Conservation (phyloP, 805 yeast species). For the Schizosaccharomyces osmophilus region DNA sequence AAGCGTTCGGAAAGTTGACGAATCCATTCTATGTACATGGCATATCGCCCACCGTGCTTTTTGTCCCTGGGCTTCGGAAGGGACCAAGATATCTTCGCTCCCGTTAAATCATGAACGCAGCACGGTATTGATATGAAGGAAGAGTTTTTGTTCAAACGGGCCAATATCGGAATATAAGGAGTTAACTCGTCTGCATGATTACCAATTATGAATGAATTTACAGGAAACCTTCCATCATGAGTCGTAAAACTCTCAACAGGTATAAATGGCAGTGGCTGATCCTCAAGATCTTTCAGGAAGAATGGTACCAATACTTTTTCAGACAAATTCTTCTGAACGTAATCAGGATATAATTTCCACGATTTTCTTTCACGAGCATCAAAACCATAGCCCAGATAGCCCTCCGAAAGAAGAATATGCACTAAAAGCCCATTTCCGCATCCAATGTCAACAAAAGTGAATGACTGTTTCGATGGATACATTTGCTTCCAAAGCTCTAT, state of each 20-base stretch:
- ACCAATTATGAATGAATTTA: slow-evolving; percentile 63
- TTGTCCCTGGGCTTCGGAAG: neutral
- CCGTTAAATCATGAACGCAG: slow-evolving; percentile 71
- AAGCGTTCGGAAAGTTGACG: slow-evolving; percentile 62
- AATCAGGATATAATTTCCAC: slow-evolving; percentile 54
- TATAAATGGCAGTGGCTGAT: too few species aligned
- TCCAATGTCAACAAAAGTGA: slow-evolving; percentile 70
- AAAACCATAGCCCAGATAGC: slow-evolving; percentile 58
- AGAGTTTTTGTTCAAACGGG: slow-evolving; percentile 12
- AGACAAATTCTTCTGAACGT: slow-evolving; percentile 29
- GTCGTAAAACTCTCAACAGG: neutral
- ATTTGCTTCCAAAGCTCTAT: slow-evolving; percentile 51
- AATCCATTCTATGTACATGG: slow-evolving; percentile 59
- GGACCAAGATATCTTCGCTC: slow-evolving; percentile 23
- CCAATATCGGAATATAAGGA: slow-evolving; percentile 72
- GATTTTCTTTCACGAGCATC: slow-evolving; percentile 80
- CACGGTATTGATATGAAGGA: slow-evolving; percentile 89
- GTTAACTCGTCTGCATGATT: slow-evolving; percentile 90
- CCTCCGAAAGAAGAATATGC: slow-evolving; percentile 50
- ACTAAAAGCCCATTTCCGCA: slow-evolving; percentile 86
- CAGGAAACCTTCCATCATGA: slow-evolving; percentile 21
- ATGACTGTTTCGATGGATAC: slow-evolving; percentile 13
- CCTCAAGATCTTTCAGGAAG: slow-evolving; percentile 1
- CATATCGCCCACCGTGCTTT: slow-evolving; percentile 13
- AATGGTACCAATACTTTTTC: slow-evolving; percentile 70